Percentiles rank a stretch among this genome's conserved stretches.
Evolutionary conservation across 768 basidiomycete genomes (phyloP).

Genomic region (Harrya chromipes): DNA sequence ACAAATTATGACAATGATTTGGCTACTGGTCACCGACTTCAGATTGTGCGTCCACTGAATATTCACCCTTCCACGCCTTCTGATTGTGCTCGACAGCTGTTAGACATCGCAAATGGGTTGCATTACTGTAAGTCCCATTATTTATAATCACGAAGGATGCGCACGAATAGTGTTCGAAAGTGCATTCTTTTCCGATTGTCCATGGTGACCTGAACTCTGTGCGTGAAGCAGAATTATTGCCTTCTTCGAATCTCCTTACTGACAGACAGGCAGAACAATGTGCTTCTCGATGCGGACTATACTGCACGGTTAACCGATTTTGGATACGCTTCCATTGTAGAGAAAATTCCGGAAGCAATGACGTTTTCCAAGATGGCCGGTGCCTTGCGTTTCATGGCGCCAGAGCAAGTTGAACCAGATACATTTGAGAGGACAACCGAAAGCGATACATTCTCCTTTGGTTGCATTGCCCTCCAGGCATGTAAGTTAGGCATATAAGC

Average conservation of each 20-base stretch:
- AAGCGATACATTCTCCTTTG: slow-evolving; percentile 12
- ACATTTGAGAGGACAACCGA: background rate
- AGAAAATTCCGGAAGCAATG: slow-evolving; percentile 3
- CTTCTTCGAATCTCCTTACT: background rate
- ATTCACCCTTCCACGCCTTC: slow-evolving; percentile 11
- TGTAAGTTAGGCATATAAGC: background rate
- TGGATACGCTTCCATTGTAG: slow-evolving; percentile 33
- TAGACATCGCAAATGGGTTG: slow-evolving; percentile 14
- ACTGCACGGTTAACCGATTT: slow-evolving; percentile 44
- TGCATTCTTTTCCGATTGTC: slow-evolving; percentile 11
- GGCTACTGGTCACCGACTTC: slow-evolving; percentile 1
- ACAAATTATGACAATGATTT: background rate
- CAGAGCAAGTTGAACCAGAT: slow-evolving; percentile 27
- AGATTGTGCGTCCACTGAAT: slow-evolving; percentile 11
- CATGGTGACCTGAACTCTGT: slow-evolving; percentile 21
- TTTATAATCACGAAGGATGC: background rate
- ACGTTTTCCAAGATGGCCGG: slow-evolving; percentile 15
- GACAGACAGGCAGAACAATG: slow-evolving; percentile 12
- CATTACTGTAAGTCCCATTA: slow-evolving; percentile 7
- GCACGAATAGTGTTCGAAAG: background rate
- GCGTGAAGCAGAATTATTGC: background rate
- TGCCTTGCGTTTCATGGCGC: slow-evolving; percentile 44
- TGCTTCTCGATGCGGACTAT: slow-evolving; percentile 16
- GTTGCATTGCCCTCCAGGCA: slow-evolving; percentile 29
- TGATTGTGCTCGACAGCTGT: slow-evolving; percentile 14